A percentile compares a stretch with the other conserved stretches of the same genome.
Evolutionary conservation across 2,329 filamentous ascomycete genomes (phyloP).

Genomic region (Shiraia bambusicola): DNA sequence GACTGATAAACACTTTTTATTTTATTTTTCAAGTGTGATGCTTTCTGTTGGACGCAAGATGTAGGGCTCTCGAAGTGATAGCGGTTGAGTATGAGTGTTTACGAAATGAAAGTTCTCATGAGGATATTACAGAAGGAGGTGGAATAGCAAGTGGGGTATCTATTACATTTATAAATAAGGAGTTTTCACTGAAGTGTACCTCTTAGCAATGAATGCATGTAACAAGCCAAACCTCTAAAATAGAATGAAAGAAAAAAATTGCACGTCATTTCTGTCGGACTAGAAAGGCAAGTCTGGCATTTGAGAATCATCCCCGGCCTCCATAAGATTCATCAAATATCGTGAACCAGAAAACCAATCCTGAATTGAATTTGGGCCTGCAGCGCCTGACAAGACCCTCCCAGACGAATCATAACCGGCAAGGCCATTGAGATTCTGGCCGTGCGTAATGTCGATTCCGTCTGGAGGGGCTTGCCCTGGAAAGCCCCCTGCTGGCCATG

Average conservation of each 20-base stretch:
- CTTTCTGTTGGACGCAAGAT: too few species aligned
- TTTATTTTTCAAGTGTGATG: too few species aligned
- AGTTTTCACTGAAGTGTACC: too few species aligned
- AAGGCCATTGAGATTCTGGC: not conserved
- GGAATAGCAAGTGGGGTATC: too few species aligned
- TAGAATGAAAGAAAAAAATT: not conserved
- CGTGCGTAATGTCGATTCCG: constrained; percentile 10
- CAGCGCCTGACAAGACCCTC: constrained; percentile 13
- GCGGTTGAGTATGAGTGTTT: too few species aligned
- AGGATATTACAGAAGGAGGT: too few species aligned
- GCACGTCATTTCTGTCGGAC: not conserved
- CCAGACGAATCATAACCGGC: constrained; percentile 3
- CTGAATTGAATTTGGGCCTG: constrained; percentile 51
- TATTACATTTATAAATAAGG: too few species aligned
- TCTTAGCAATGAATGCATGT: too few species aligned
- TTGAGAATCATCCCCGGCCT: constrained; percentile 54
- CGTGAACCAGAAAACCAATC: constrained; percentile 68
- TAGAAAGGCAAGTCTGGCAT: constrained; percentile 32
- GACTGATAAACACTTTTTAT: too few species aligned
- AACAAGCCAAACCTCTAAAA: not conserved
- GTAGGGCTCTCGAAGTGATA: too few species aligned
- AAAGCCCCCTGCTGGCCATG: constrained; percentile 25
- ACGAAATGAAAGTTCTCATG: too few species aligned
- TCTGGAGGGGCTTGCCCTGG: constrained; percentile 2
- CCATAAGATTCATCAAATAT: constrained; percentile 65